Evolutionary conservation across 768 basidiomycete genomes (phyloP), one percentile per base, ranked within the genome.

Genomic region (Dioszegia aurantiaca): DNA sequence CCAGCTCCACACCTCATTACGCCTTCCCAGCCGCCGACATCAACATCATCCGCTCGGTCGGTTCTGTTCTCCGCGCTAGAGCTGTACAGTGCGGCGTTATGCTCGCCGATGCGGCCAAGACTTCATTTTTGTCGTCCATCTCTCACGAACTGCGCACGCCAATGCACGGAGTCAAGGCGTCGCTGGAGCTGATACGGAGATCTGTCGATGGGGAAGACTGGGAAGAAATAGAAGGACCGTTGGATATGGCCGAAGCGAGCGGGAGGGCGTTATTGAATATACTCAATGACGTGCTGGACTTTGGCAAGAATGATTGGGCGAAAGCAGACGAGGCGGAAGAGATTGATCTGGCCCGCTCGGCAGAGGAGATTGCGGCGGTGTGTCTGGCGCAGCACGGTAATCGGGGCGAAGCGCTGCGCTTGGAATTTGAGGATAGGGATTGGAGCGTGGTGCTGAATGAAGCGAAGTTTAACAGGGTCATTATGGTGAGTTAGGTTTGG

Each of bases 141-240:
- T 56, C 55, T 19, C 73, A 74, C 54, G 73, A 72, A 23, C 58
- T 75, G 4, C 57, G 73, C 10, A 69, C 67, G 1, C 73, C 73
- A 0, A 55, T 75, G 59, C 69, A 73, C 58, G 64, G 69, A 1
- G 41, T 75, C 24, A 44, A 68, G 23, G 52, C 63, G 3, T 65
- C 66, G 16, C 54, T 75, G 14, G 46, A 68, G 37, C 54, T 75
- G 9, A 47, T 71, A 4, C 57, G 54, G n/a, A 41, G 54, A 16
- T 56, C 68, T 2, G 37, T 58, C 0, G 40, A 53, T 1, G 41
- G 4, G 24, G 17, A 51, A 19, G 51, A 65, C n/a, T 49, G 55
- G 43, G 56, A 55, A 14, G 58, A 60, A 17, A 26, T 57, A 24
- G 26, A 31, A 11, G 19, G 37, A 8, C 28, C 61, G 1, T 47